These are phyloP conservation scores for Craspedostauros australis DNA, from an alignment of 108 stramenopile species.

Conservation along the genomic window DNA sequence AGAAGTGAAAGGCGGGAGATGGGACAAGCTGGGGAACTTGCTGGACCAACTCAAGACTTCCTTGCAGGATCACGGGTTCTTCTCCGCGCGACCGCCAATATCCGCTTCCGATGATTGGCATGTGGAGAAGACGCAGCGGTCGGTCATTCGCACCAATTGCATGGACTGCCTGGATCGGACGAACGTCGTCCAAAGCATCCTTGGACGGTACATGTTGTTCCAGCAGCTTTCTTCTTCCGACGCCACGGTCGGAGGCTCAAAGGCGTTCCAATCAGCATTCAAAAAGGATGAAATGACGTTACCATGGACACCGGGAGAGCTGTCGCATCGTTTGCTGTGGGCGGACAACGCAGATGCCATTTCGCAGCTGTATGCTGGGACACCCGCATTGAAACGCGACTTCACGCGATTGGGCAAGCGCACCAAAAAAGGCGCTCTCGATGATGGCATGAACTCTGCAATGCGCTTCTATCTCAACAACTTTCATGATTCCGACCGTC, in stretches of 20 bases:
- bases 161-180: slow-evolving; percentile 98
- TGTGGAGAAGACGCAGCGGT: slow-evolving; percentile 57
- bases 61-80: slow-evolving; percentile 60
- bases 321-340: slow-evolving; percentile 74
- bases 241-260: slow-evolving; percentile 10
- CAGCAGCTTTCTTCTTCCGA: slow-evolving; percentile 43
- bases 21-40: slow-evolving; percentile 74
- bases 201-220: slow-evolving; percentile 73
- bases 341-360: slow-evolving; percentile 93
- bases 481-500: slow-evolving; percentile 90
- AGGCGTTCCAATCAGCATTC: slow-evolving; percentile 12
- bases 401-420: slow-evolving; percentile 89
- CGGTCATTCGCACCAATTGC: slow-evolving; percentile 95
- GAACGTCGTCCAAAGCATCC: slow-evolving; percentile 94
- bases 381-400: slow-evolving; percentile 91
- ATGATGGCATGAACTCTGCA: slow-evolving; percentile 95
- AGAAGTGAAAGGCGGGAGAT: slow-evolving; percentile 85
- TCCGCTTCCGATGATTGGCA: slow-evolving; percentile 17
- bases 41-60: slow-evolving; percentile 60
- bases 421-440: slow-evolving; percentile 86
- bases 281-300: slow-evolving; percentile 37
- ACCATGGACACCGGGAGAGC: slow-evolving; percentile 68
- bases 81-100: slow-evolving; percentile 31
- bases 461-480: slow-evolving; percentile 95
- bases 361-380: slow-evolving; percentile 89